Evolutionary conservation across 2,329 filamentous ascomycete genomes (phyloP), one percentile per base, ranked within the genome.

Genomic region (Chaetomiaceae sp.): DNA sequence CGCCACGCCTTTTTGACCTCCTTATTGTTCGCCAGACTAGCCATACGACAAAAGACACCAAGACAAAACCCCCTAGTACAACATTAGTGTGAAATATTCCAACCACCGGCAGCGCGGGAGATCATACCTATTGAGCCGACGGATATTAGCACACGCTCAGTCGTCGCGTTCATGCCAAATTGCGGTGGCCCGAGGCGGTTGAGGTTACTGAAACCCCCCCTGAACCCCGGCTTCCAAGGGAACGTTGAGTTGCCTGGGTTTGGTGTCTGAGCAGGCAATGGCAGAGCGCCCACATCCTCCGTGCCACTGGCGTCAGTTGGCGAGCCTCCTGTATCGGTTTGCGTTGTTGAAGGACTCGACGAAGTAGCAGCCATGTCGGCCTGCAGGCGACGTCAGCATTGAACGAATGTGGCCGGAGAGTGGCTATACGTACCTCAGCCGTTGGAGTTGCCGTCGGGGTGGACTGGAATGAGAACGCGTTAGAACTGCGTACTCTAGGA

Each of bases 11-110:
- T 41, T 58, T 65, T 7, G 62, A 57, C 51, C 63, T 67, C 46
- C 63, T 63, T 36, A 64, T 40, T 10, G 61, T 60, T n/a, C 68
- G 64, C 61, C 67, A 73, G 5, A 69, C 56, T 19, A 74, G 60
- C 71, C 70, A 76, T 7, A 56, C 55, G 19, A 74, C 47, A 48
- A 73, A 70, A 42, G 66, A 70, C 8, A 72, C 48, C 22, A 72
- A 56, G 17, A 75, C 67, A 40, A 73, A 71, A 6, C 63, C 65
- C 22, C 68, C 73, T 73, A 10, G 18, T 11, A 0, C 5, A 8
- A 10, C 26, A 42, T 55, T 45, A 56, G 51, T 30, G 2, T 18
- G 1, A 32, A 8, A n/a, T 19, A 20, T 9, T 8, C 17, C 3
- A 10, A 4, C 8, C 5, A 22, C 12, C 12, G 5, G n/a, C 12